phyloP scores from a whole-genome alignment of 441 rosid genomes.

The Dalechampia spathulata region DNA sequence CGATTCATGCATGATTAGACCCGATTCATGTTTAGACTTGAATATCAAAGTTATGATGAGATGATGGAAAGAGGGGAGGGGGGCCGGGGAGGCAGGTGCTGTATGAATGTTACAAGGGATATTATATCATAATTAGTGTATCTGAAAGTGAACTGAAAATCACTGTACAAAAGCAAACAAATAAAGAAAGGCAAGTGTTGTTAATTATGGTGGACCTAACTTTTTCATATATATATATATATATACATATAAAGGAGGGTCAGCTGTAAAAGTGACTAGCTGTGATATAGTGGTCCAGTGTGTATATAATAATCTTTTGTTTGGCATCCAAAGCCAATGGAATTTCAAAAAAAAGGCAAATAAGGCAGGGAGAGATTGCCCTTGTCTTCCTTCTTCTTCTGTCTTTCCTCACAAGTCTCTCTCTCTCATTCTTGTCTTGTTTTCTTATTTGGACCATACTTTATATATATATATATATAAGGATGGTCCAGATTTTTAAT shows the following conservation, averaged over 20 bases:
- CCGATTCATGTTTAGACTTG: too few relatives aligned
- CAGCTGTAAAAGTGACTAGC: neutral
- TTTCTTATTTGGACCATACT: too few relatives aligned
- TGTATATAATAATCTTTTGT: neutral
- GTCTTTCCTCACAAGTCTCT: too few relatives aligned
- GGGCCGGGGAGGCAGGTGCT: neutral
- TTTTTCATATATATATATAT: neutral
- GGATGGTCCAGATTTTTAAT: too few relatives aligned
- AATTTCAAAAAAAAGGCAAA: too few relatives aligned
- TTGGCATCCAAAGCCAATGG: constrained; percentile 19
- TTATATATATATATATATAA: too few relatives aligned
- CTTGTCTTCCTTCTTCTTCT: too few relatives aligned
- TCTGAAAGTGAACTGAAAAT: neutral
- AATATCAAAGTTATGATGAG: too few relatives aligned
- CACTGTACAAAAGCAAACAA: neutral
- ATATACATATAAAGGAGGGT: constrained; percentile 12
- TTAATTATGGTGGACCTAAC: constrained; percentile 10
- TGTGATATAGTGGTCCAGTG: constrained; percentile 12
- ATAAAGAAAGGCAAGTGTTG: neutral
- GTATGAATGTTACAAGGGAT: neutral
- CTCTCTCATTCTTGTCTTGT: too few relatives aligned
- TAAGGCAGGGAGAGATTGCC: too few relatives aligned
- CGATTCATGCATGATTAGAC: too few relatives aligned
- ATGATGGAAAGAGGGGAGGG: too few relatives aligned
- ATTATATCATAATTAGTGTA: neutral